Evolutionary conservation across 2,329 filamentous ascomycete species (phyloP), one percentile per base, ranked within the genome.

Genomic region (Cercospora sojina): DNA sequence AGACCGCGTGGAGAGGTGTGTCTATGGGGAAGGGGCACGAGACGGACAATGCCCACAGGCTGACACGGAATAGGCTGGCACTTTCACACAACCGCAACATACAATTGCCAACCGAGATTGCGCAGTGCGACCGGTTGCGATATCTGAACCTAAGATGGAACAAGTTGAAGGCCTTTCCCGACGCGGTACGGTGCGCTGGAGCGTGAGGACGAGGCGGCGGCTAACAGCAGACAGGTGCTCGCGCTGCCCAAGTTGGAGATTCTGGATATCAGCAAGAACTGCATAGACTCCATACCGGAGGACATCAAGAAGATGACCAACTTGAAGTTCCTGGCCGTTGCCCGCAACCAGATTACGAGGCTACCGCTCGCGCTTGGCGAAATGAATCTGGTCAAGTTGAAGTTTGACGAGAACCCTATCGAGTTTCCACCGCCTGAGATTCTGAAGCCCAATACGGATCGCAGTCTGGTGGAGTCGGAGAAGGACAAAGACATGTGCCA

Each of bases 371-470:
- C 91, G 70, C 81, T 98, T 23, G 92, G 91, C 63, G 93, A 97
- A 70, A 96, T 97, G 91, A 95, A 92, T 64, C 81, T 98, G 66
- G 91, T 94, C 76, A 91, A 96, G 71, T 84, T 98, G 64, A 97
- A 96, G 78, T 87, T 97, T 38, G 91, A 94, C 65, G 92, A 92
- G 55, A 97, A 97, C 73, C 91, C 91, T 8, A 86, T 97, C 66
- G 86, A 85, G 66, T 94, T 94, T 73, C 93, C 93, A 3, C 90
- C 83, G 6, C 76, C 77, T 1, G 81, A 84, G 8, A 77, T 77
- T 35, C 78, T 83, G 55, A 72, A 73, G 59, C 69, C 69, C 2
- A 60, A 64, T 16, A 57, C 67, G 12, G 69, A 75, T 58, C 59
- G 64, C 18, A 77, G 78, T 10, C 81, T 82, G 38, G 80, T 82